phyloP scores from a whole-genome alignment of 805 yeast species.

The Nakazawaea laoshanensis region DNA sequence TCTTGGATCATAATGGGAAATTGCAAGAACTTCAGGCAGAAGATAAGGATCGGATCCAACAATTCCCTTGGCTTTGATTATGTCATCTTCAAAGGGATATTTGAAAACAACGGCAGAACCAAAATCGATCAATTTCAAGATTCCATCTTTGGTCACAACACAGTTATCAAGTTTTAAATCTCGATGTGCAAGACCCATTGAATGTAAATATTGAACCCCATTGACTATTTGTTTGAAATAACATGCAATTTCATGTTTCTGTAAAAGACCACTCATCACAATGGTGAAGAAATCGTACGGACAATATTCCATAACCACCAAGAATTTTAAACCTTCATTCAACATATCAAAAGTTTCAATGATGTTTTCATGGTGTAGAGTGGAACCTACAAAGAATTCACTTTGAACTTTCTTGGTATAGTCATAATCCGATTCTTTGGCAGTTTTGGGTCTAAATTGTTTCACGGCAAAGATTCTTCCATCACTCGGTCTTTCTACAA shows the following conservation, averaged over 20 bases:
- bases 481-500: conserved; percentile 55
- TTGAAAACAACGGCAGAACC: conserved; percentile 86
- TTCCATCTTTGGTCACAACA: conserved; percentile 68
- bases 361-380: conserved; percentile 69
- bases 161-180: conserved; percentile 92
- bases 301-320: conserved; percentile 88
- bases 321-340: conserved; percentile 52
- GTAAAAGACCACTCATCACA: conserved; percentile 84
- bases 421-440: conserved; percentile 55
- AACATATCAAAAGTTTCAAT: conserved; percentile 76
- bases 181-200: conserved; percentile 83
- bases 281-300: conserved; percentile 87
- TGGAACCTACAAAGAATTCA: conserved; percentile 77
- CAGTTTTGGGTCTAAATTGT: conserved; percentile 63
- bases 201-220: conserved; percentile 73
- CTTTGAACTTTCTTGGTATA: conserved; percentile 73
- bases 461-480: conserved; percentile 75
- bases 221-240: conserved; percentile 73
- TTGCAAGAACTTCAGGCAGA: conserved; percentile 79
- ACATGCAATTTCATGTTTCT: conserved; percentile 61
- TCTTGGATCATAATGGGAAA: conserved; percentile 66
- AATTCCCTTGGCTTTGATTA: conserved; percentile 69
- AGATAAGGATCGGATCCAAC: conserved; percentile 95
- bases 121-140: conserved; percentile 83
- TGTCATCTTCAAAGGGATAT: conserved; percentile 48